Percentiles rank a stretch among this genome's conserved stretches.
Evolutionary conservation across 2,329 filamentous ascomycete genomes (phyloP).

Genomic region (Colletotrichum eremochloae): DNA sequence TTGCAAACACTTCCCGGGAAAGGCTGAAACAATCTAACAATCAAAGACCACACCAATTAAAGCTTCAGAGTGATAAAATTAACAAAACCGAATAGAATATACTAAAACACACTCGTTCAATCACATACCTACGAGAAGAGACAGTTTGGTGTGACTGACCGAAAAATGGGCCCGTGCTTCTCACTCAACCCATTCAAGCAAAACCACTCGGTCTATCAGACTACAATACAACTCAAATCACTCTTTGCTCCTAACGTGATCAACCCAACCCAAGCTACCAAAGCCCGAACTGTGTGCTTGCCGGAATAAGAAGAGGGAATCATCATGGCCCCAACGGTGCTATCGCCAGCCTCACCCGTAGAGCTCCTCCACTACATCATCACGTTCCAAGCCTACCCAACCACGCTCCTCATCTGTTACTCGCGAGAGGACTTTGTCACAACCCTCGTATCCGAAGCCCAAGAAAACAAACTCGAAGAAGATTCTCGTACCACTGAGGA

Average conservation of each 20-base stretch:
- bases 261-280: background rate
- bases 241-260: background rate
- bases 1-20: background rate
- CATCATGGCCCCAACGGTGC: slow-evolving; percentile 54
- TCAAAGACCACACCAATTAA: too few species aligned
- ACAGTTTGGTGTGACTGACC: too few species aligned
- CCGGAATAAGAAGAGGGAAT: too few species aligned
- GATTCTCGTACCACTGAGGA: background rate
- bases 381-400: slow-evolving; percentile 65
- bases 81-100: background rate
- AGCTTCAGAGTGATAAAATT: background rate
- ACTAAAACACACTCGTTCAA: background rate
- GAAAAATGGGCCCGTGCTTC: background rate
- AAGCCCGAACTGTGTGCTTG: background rate
- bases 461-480: slow-evolving; percentile 12
- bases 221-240: background rate
- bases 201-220: background rate
- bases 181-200: background rate
- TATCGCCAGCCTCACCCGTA: slow-evolving; percentile 67
- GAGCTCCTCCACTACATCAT: slow-evolving; percentile 77
- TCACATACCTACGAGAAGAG: background rate
- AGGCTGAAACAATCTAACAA: too few species aligned
- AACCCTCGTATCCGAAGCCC: slow-evolving; percentile 64
- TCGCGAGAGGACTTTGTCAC: slow-evolving; percentile 74
- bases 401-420: slow-evolving; percentile 79